Evolutionary conservation across 202 grass and related monocot species (phyloP), one percentile per base, ranked within the genome.

Genomic region (Carex arenaria): DNA sequence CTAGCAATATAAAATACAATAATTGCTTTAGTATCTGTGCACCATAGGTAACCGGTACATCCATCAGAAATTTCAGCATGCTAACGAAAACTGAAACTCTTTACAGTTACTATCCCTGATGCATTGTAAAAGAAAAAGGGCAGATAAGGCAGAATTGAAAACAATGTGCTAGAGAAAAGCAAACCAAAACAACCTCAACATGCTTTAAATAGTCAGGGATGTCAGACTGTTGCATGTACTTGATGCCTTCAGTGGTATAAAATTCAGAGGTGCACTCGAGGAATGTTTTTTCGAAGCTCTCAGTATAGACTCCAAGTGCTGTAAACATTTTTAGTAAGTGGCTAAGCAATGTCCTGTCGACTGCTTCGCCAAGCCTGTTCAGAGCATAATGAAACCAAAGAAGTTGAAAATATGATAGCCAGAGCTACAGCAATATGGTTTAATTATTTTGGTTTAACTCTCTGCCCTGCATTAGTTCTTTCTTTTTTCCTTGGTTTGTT

Each of bases 281-380:
- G 54, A 99, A 99, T 57, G 88, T 82, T 82, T 99, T 99, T 87
- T 99, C 88, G 67, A 99, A 99, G 81, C 81, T 92, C 65, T 96
- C 93, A n/a, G 84, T 88, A 84, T 99, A 99, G 90, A 99, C 92
- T 88, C 97, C 93, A 82, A 99, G 91, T 85, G 90, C 88, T 74
- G 97, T 92, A 80, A 99, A 88, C 97, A 99, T 99, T 90, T 99
- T 99, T 71, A 99, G 66, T 85, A 99, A 89, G 90, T 96, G 97
- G 89, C 93, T 96, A 80, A 99, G 88, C 57, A 99, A 81, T 82
- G 93, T 92, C 86, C 91, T 92, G 86, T 99, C 93, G 82, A 96
- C 89, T 52, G 97, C 97, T 90, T 99, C 97, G 59, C 95, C 95
- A 79, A 93, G 83, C 84, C 95, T 98, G 92, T 36, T 82, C 68